Evolutionary conservation across 768 basidiomycete genomes (phyloP), one percentile per base, ranked within the genome.

Genomic region (Pulveroboletus sp.): DNA sequence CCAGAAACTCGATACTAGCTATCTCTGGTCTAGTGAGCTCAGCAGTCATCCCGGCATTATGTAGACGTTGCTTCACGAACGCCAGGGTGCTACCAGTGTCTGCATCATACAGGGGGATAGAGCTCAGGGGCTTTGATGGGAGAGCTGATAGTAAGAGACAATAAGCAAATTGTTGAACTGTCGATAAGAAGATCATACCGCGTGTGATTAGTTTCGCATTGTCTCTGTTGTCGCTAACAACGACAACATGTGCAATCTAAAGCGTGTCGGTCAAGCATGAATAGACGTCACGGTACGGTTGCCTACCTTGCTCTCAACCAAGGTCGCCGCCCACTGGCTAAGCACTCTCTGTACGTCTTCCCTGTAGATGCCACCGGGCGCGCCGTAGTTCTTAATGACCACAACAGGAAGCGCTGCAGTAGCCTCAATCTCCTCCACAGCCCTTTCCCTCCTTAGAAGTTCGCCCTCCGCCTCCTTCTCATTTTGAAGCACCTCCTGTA

Each of bases 161-260:
- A 41, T 28, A 11, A 37, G 35, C 35, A 12, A 49, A 8, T 21
- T 18, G 12, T 38, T 44, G n/a, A n/a, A 5, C 17, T 3, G 31
- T 21, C 21, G 3, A 9, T n/a, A 18, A 24, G 31, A 35, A 18
- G 9, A 28, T 39, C 55, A 15, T 58, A 87, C 91, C 86, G 75
- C 86, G 87, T 0, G 90, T 82, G 7, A 98, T 71, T n/a, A 79
- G 74, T 63, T 92, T 96, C 1, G 82, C 75, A 50, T 94, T 87
- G 59, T 93, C 92, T 26, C 88, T 80, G 57, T 92, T 93, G 63
- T 98, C 91, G 58, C 90, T 90, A 39, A 93, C 72, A 31, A 98
- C 82, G 42, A 99, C 74, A 40, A 96, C 92, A 67, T 98, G 94
- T 0, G 95, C 95, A 49, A 91, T 73, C 89, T 93, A 53, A 21